Evolutionary conservation across 768 basidiomycete genomes (phyloP).

Genomic region (Leccinum pellstonianum): DNA sequence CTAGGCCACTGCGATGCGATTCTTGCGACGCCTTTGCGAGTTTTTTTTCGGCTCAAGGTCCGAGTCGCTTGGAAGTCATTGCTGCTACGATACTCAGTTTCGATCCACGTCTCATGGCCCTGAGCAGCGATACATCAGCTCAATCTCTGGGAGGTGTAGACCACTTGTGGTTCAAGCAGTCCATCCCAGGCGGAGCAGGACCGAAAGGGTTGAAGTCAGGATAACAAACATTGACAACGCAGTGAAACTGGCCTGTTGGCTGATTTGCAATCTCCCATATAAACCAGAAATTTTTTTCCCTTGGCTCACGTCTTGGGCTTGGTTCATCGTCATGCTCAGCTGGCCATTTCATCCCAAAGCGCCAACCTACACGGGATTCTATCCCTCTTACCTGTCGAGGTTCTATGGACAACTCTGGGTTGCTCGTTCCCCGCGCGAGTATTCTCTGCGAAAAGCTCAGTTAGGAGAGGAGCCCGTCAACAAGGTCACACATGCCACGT

Average conservation of each 20-base stretch:
- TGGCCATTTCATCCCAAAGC: conserved; percentile 10
- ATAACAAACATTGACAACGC: too few relatives aligned
- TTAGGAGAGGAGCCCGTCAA: conserved; percentile 4
- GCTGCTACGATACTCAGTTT: too few relatives aligned
- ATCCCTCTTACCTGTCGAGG: conserved; percentile 19
- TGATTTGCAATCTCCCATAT: too few relatives aligned
- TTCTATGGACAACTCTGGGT: conserved; percentile 26
- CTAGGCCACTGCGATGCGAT: too few relatives aligned
- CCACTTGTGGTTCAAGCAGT: too few relatives aligned
- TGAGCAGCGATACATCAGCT: too few relatives aligned
- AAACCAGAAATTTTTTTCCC: background rate
- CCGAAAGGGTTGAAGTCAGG: too few relatives aligned
- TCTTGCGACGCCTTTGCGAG: background rate
- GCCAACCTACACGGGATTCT: conserved; percentile 7
- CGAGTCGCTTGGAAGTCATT: background rate
- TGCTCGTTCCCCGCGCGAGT: conserved; percentile 22
- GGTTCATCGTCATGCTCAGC: conserved; percentile 14
- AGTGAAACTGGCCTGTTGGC: too few relatives aligned
- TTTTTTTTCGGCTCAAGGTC: too few relatives aligned
- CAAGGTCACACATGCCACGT: conserved; percentile 10
- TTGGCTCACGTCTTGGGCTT: conserved; percentile 20
- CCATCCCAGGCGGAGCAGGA: too few relatives aligned
- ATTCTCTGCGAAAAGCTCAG: conserved; percentile 14
- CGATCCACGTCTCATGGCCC: too few relatives aligned
- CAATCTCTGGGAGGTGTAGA: too few relatives aligned